A percentile compares a stretch with the other conserved stretches of the same genome.
Conservation (phyloP, 371 early-diverging fungal species). For the Apophysomyces trapeziformis region DNA sequence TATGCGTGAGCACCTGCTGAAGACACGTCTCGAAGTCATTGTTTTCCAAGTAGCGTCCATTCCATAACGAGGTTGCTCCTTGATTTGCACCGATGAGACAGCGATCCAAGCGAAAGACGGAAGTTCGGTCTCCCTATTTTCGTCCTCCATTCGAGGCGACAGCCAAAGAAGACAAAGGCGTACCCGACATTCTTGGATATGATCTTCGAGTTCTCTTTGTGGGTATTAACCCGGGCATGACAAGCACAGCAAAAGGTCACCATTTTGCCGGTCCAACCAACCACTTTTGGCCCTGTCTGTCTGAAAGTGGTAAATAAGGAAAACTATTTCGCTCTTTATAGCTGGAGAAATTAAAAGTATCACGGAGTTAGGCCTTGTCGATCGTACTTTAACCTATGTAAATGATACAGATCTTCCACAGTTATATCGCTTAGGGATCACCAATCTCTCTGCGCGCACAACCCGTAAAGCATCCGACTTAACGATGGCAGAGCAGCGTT, state of each 20-base stretch:
- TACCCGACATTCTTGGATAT: slow-evolving; percentile 65
- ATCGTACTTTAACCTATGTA: slow-evolving; percentile 38
- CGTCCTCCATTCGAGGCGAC: background rate
- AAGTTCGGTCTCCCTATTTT: background rate
- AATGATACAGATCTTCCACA: slow-evolving; percentile 61
- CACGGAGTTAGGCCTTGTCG: slow-evolving; percentile 32
- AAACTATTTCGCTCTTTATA: background rate
- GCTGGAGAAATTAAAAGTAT: background rate
- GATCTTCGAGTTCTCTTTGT: slow-evolving; percentile 77
- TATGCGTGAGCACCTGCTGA: too few relatives aligned
- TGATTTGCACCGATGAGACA: background rate
- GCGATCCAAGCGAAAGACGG: background rate
- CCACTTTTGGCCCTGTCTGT: slow-evolving; percentile 80
- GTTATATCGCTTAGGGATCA: slow-evolving; percentile 64
- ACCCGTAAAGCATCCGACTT: slow-evolving; percentile 64
- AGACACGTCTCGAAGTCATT: too few relatives aligned
- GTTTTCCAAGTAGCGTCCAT: too few relatives aligned
- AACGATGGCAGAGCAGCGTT: slow-evolving; percentile 58
- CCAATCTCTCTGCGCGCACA: slow-evolving; percentile 69
- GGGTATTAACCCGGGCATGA: slow-evolving; percentile 79
- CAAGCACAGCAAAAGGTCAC: slow-evolving; percentile 61
- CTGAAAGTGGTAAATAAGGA: slow-evolving; percentile 52
- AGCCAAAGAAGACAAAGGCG: slow-evolving; percentile 20
- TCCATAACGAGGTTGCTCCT: background rate
- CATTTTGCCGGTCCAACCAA: slow-evolving; percentile 79